phyloP scores from a whole-genome alignment of 768 basidiomycete genomes.

The Lentinus brumalis region DNA sequence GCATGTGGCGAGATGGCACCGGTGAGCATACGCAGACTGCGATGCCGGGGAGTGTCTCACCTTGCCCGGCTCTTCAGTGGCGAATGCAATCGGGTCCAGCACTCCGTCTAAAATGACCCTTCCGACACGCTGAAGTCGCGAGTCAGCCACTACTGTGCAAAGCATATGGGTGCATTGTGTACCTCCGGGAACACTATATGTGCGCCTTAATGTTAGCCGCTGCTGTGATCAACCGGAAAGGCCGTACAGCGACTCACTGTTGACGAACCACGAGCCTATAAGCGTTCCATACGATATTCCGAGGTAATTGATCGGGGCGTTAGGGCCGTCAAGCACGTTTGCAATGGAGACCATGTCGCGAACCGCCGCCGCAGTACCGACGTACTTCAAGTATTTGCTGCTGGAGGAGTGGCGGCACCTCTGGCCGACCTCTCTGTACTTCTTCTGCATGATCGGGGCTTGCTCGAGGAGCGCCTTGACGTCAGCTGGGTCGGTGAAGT shows the following conservation, averaged over 20 bases:
- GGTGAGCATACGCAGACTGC: no score
- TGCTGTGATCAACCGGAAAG: not conserved
- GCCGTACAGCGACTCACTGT: not conserved
- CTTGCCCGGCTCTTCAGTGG: not conserved
- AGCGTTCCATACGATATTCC: slow-evolving; percentile 4
- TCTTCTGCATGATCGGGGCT: not conserved
- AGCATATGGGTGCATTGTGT: not conserved
- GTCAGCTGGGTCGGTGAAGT: slow-evolving; percentile 3
- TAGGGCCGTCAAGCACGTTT: slow-evolving; percentile 5
- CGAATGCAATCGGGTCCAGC: not conserved
- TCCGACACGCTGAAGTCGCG: not conserved
- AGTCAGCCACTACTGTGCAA: not conserved
- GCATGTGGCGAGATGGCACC: not conserved
- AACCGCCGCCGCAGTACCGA: slow-evolving; percentile 4
- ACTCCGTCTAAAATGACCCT: slow-evolving; percentile 3
- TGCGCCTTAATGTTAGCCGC: not conserved
- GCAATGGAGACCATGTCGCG: slow-evolving; percentile 11
- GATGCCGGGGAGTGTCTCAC: not conserved
- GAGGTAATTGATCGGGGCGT: slow-evolving; percentile 5
- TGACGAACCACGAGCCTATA: slow-evolving; percentile 1
- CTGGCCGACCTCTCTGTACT: slow-evolving; percentile 1
- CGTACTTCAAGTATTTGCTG: slow-evolving; percentile 1
- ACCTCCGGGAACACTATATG: slow-evolving; percentile 12
- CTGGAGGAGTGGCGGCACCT: not conserved
- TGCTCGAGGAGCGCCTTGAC: not conserved